Conservation (phyloP, 306 rosid genomes). For the Astragalus membranaceus region DNA sequence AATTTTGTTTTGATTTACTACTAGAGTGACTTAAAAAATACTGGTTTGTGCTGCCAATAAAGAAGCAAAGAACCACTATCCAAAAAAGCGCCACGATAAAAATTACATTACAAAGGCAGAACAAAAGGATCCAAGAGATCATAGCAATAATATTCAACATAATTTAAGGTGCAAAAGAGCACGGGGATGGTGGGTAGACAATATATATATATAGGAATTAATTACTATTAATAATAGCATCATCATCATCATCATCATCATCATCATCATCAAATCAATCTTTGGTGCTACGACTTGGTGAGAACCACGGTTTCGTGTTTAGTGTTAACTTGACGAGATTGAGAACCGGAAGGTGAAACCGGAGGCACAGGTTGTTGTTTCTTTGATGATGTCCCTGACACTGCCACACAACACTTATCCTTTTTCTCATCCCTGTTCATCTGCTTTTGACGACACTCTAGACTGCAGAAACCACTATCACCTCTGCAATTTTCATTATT, state of each 20-base stretch:
- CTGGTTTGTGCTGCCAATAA: neutral
- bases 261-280: neutral
- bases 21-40: neutral
- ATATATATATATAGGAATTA: neutral
- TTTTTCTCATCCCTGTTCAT: constrained; percentile 77
- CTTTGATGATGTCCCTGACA: constrained; percentile 28
- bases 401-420: constrained; percentile 43
- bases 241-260: too few relatives aligned
- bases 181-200: neutral
- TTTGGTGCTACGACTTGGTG: constrained; percentile 14
- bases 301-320: constrained; percentile 57
- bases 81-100: neutral
- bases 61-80: constrained; percentile 4
- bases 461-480: constrained; percentile 78
- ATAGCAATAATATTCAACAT: neutral
- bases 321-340: constrained; percentile 25
- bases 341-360: constrained; percentile 16
- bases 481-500: too few relatives aligned
- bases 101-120: constrained; percentile 22
- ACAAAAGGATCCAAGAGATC: neutral
- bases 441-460: constrained; percentile 83
- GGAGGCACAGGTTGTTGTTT: constrained; percentile 20
- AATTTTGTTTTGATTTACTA: neutral
- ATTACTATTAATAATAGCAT: neutral
- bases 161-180: neutral